Evolutionary conservation across 2,329 filamentous ascomycete species (phyloP), one percentile per base, ranked within the genome.

Genomic region (Dactylellina haptotyla): DNA sequence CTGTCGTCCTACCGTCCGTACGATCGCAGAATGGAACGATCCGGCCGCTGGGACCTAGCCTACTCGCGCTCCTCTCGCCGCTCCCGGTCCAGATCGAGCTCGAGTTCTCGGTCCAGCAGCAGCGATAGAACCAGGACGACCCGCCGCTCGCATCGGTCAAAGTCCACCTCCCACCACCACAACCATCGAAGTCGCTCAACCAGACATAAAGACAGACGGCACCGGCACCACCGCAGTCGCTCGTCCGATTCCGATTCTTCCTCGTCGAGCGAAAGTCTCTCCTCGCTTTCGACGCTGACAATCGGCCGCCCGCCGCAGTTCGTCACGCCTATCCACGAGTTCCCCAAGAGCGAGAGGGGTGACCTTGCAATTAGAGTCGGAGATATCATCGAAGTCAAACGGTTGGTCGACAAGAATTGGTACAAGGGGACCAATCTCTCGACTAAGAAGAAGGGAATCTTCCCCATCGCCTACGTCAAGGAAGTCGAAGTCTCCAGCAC

Each of bases 401-500:
- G 69, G 26, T 73, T 66, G 25, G 46, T 73, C 20, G 69, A 73
- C 12, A 57, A 54, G 39, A 65, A 66, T 32, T 73, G 69, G 69
- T 73, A 73, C 23, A 73, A 73, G 10, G 69, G 69, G 0, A 50
- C 32, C 39, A 73, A 73, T 26, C 48, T 73, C 14, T 34, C 69
- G 1, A 73, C 69, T n/a, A 34, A 25, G 2, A 61, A 62, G 37
- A 73, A 62, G 48, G 69, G 69, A 3, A 73, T 73, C n/a, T 73
- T 73, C 37, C 69, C 69, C 9, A 62, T 73, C 18, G 54, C 61
- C 0, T 73, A 62, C 23, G 61, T 66, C 6, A 73, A 66, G 30
- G 69, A 73, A 18, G 61, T 62, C 12, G 69, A 73, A 50, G 46
- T 73, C 26, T 73, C 69, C 2, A 73, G 69, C 54, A 66, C 58